These are phyloP conservation scores for Panicum virgatum DNA, from an alignment of 202 grass and related monocot species.

Conservation along the genomic window DNA sequence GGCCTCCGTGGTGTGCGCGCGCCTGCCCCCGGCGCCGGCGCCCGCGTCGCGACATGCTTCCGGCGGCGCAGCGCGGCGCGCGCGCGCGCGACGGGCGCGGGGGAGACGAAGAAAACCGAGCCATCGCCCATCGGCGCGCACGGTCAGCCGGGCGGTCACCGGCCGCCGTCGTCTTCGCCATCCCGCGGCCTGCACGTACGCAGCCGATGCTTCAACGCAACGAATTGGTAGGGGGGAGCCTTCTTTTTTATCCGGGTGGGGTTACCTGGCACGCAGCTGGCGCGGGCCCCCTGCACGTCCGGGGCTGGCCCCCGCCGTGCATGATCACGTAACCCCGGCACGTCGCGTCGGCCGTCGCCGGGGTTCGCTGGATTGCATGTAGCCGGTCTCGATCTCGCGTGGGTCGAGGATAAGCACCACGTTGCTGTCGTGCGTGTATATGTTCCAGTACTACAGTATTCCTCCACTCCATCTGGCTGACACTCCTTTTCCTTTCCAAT, in stretches of 20 bases:
- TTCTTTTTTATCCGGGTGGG: background rate
- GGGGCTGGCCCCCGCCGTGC: background rate
- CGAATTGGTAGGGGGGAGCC: slow-evolving; percentile 28
- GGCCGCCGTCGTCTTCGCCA: slow-evolving; percentile 30
- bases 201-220: slow-evolving; percentile 64
- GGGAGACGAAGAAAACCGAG: no score
- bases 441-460: background rate
- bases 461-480: background rate
- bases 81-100: no score
- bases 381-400: background rate
- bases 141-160: slow-evolving; percentile 1
- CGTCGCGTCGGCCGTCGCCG: background rate
- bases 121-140: no score
- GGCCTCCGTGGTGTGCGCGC: no score
- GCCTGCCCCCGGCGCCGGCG: no score
- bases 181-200: slow-evolving; percentile 27
- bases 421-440: slow-evolving; percentile 39
- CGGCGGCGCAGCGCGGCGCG: no score
- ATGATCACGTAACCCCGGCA: background rate
- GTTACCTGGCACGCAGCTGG: background rate
- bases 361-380: background rate
- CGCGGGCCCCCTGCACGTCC: background rate
- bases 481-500: background rate
- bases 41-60: no score
- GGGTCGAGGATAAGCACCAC: slow-evolving; percentile 40